Base-by-base conservation (phyloP, 345 rosid genomes). In the Corchorus capsularis region DNA sequence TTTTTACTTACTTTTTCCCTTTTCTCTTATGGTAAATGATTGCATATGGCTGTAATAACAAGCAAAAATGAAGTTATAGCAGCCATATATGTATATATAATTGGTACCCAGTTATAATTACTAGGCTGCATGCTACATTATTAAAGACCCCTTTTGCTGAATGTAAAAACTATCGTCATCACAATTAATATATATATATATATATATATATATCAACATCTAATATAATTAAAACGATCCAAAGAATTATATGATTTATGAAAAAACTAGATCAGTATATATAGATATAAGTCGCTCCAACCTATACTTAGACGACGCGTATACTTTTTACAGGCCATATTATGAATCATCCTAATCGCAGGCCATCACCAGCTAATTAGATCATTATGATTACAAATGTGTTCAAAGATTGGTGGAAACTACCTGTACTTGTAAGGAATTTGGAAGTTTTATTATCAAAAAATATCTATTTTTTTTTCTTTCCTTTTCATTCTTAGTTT, bases 11-110 rank as follows among this genome's bases (percentile, higher is more conserved):
- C 6, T 27, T 65, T 4, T 22, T 45, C 6, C 52, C 39, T 52
- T 8, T 43, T 15, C 32, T 9, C 2, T 45, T 8, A 43, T 66
- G 15, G 53, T 4, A 45, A 46, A 45, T 63, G 22, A 49, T n/a
- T 56, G 9, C 22, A 56, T 27, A 6, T 47, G 32, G 3, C 69
- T 9, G 69, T 39, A 63, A 63, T n/a, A 39, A 69, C 50, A 47
- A 69, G 74, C 71, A 8, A 59, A 76, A 47, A 13, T 17, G 63
- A 69, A 76, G 50, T 47, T 69, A 63, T 39, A 17, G 27, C 69
- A 39, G 27, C 4, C 27, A 17, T 45, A 22, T 39, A 12, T 56
- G 20, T 56, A 20, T 57, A 19, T n/a, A n/a, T n/a, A n/a, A n/a
- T 57, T 20, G 62, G 34, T 22, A 3, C 34, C 62, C 62, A 4